Base-by-base conservation (phyloP, 345 rosid species). In the Streptanthus diversifolius region DNA sequence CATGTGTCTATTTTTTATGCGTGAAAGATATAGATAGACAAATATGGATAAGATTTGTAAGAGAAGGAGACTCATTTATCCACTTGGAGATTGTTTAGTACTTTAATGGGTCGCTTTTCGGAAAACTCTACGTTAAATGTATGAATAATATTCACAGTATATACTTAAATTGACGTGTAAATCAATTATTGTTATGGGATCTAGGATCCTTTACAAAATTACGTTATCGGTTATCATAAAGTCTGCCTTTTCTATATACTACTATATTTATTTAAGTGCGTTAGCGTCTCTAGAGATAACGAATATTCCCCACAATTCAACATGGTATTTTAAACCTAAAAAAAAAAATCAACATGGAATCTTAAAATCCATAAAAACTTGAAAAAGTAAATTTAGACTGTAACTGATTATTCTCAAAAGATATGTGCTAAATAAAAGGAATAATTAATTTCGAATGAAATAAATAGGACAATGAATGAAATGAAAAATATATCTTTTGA, bases 31-130 rank as follows among this genome's bases (percentile, higher is more conserved):
- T 30, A 18, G 4, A 49, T 5, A 10, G 43, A 35, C 21, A 57
- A 48, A 30, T 52, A 60, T 21, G 79, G 79, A 75, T 75, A 75
- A 75, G 79, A 60, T 60, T 75, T 61, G 69, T 12, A 52, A 68
- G 64, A 68, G 68, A 36, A 57, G 51, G 60, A 66, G 68, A 66
- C 54, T 39, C 68, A 32, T 59, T 74, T 74, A 67, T 74, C 78
- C 78, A 74, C 55, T 51, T 49, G 14, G 5, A 30, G 32, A 52
- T 32, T 41, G 24, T 74, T 48, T 67, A 59, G 22, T 21, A 13
- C 32, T 24, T 51, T 24, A 24, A 12, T 51, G 56, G 29, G 68
- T 75, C 74, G 58, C 79, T 61, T 68, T 75, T 32, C 30, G 25
- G 25, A 67, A 52, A 33, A 24, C 63, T 3, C 1, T 68, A 60